Conservation (phyloP, 768 basidiomycete species). For the Melanogaster broomeanus region DNA sequence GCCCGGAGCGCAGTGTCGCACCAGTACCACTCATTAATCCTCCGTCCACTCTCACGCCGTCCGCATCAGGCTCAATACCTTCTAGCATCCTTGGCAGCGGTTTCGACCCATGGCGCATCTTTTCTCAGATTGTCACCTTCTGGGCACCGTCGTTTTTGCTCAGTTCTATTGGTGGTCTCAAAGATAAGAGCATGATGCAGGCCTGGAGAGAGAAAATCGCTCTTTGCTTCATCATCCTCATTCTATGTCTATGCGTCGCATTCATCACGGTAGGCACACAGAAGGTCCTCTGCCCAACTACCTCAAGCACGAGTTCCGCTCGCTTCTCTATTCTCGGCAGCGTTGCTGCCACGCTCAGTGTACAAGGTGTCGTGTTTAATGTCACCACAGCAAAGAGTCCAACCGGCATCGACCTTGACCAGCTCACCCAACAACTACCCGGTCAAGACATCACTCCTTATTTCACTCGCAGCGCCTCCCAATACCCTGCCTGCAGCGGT, state of each 20-base stretch:
- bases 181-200: constrained; percentile 74
- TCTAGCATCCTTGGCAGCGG: constrained; percentile 28
- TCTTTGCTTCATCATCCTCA: constrained; percentile 80
- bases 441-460: constrained; percentile 91
- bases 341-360: constrained; percentile 62
- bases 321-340: constrained; percentile 58
- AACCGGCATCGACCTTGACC: constrained; percentile 55
- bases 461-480: constrained; percentile 70
- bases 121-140: constrained; percentile 78
- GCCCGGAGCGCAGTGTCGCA: constrained; percentile 93
- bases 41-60: constrained; percentile 44
- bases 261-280: constrained; percentile 96
- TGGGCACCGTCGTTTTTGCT: constrained; percentile 88
- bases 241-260: constrained; percentile 79
- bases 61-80: constrained; percentile 39
- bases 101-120: constrained; percentile 76
- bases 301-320: constrained; percentile 41
- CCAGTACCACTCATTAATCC: constrained; percentile 95
- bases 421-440: constrained; percentile 53
- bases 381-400: constrained; percentile 52
- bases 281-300: constrained; percentile 83
- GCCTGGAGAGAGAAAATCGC: constrained; percentile 99
- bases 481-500: constrained; percentile 65
- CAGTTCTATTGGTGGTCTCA: constrained; percentile 73
- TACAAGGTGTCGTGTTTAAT: constrained; percentile 80